These are phyloP conservation scores for Russula brevipes DNA, from an alignment of 768 basidiomycete species.

Conservation along the genomic window DNA sequence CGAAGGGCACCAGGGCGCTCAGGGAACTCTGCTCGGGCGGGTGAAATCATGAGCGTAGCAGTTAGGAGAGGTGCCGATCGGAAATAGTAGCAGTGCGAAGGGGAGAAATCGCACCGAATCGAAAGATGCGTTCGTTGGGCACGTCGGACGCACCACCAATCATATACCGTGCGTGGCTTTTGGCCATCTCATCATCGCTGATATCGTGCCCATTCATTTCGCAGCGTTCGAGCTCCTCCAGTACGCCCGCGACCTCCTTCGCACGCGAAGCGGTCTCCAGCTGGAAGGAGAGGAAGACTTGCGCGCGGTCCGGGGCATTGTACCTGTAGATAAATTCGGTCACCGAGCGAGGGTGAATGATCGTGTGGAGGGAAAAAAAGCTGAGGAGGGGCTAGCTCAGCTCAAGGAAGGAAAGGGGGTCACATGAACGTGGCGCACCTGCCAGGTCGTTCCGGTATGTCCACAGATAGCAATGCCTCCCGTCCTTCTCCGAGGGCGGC, in stretches of 20 bases:
- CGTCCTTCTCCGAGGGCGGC: slow-evolving; percentile 95
- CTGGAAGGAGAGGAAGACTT: slow-evolving; percentile 88
- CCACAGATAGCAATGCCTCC: slow-evolving; percentile 90
- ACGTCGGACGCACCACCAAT: slow-evolving; percentile 80
- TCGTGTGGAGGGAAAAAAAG: slow-evolving; percentile 79
- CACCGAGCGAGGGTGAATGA: slow-evolving; percentile 86
- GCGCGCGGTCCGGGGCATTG: slow-evolving; percentile 65
- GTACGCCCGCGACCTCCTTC: slow-evolving; percentile 59
- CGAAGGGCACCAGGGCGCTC: slow-evolving; percentile 89
- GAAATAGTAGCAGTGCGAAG: not conserved
- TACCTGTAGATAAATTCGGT: slow-evolving; percentile 97
- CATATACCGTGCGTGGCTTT: slow-evolving; percentile 92
- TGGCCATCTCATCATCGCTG: slow-evolving; percentile 92
- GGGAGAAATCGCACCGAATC: slow-evolving; percentile 65
- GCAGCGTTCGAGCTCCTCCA: slow-evolving; percentile 52
- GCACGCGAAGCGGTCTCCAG: slow-evolving; percentile 54
- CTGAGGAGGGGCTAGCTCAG: slow-evolving; percentile 38
- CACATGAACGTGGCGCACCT: slow-evolving; percentile 46
- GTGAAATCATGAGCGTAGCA: too few relatives aligned
- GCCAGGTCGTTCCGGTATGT: slow-evolving; percentile 89
- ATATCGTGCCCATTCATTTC: slow-evolving; percentile 87
- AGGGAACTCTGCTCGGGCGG: slow-evolving; percentile 69
- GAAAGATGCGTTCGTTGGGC: slow-evolving; percentile 79
- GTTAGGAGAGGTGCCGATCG: not conserved
- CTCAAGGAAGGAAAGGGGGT: slow-evolving; percentile 2